Conservation (phyloP, 2,329 filamentous ascomycete genomes). For the Xylaria sp. region DNA sequence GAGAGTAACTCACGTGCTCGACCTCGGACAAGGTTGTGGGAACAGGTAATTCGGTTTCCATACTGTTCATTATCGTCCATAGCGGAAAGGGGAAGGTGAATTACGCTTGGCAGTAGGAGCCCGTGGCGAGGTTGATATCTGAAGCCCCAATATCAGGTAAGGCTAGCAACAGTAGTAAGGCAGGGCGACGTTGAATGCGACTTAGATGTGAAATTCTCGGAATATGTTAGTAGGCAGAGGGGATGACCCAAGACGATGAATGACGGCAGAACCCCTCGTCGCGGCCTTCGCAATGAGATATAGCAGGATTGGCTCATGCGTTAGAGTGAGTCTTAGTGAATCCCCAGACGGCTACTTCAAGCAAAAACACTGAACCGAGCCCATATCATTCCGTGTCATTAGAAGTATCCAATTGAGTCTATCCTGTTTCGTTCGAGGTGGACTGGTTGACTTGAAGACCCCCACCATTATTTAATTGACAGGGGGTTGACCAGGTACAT, state of each 20-base stretch:
- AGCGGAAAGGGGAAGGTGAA: constrained; percentile 39
- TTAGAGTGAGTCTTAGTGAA: neutral
- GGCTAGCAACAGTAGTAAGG: constrained; percentile 1
- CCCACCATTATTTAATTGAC: constrained; percentile 21
- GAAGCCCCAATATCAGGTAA: constrained; percentile 19
- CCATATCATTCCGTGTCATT: constrained; percentile 12
- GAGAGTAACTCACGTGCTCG: constrained; percentile 42
- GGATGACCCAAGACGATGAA: neutral
- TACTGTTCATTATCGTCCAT: constrained; percentile 43
- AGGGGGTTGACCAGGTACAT: neutral
- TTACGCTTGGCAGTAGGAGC: constrained; percentile 24
- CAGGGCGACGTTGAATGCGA: constrained; percentile 9
- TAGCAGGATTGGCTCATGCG: neutral
- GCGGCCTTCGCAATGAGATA: neutral
- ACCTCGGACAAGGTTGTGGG: constrained; percentile 46
- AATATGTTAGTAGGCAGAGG: neutral
- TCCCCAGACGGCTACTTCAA: neutral
- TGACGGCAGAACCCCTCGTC: constrained; percentile 4
- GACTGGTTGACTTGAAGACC: constrained; percentile 3
- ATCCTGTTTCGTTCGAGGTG: constrained; percentile 16
- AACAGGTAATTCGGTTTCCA: constrained; percentile 43
- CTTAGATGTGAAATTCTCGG: neutral
- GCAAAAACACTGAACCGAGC: neutral
- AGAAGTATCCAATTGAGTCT: constrained; percentile 9
- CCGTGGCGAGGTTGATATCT: constrained; percentile 10